Evolutionary conservation across 176 grass and related monocot species (phyloP).

Genomic region (Oryza officinalis): DNA sequence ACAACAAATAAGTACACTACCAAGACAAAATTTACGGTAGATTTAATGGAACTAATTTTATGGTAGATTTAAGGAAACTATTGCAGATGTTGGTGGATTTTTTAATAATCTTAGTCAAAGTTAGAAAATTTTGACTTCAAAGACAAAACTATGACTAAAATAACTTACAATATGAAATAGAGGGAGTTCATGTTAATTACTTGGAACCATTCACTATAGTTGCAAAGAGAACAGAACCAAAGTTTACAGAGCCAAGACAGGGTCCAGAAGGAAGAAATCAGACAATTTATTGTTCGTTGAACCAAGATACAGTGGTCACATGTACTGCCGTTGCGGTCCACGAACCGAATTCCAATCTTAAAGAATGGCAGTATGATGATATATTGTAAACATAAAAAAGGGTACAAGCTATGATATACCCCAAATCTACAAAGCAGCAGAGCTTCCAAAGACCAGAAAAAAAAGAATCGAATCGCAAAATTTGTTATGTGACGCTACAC

Average conservation of each 20-base stretch:
- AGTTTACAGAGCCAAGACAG: neutral
- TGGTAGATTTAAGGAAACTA: no score
- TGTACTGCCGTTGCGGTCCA: neutral
- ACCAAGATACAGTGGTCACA: slow-evolving; percentile 23
- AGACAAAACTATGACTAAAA: no score
- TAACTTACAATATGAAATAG: no score
- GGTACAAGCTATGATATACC: slow-evolving; percentile 24
- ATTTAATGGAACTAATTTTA: no score
- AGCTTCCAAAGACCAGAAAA: neutral
- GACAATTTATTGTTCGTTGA: neutral
- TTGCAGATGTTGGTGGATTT: no score
- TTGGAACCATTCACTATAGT: neutral
- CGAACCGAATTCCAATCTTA: slow-evolving; percentile 16
- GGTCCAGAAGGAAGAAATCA: neutral
- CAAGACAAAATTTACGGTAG: no score
- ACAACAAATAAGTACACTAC: no score
- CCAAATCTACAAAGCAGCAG: slow-evolving; percentile 30
- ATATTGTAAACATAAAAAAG: slow-evolving; percentile 15
- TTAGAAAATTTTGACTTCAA: no score
- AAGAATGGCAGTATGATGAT: slow-evolving; percentile 28
- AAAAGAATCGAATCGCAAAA: slow-evolving; percentile 36
- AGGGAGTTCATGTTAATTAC: no score
- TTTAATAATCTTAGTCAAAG: no score
- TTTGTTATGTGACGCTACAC: slow-evolving; percentile 35
- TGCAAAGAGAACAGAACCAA: neutral